A percentile compares a stretch with the other conserved stretches of the same genome.
phyloP scores from a whole-genome alignment of 2,329 filamentous ascomycete species.

The Zymoseptoria ardabiliae region DNA sequence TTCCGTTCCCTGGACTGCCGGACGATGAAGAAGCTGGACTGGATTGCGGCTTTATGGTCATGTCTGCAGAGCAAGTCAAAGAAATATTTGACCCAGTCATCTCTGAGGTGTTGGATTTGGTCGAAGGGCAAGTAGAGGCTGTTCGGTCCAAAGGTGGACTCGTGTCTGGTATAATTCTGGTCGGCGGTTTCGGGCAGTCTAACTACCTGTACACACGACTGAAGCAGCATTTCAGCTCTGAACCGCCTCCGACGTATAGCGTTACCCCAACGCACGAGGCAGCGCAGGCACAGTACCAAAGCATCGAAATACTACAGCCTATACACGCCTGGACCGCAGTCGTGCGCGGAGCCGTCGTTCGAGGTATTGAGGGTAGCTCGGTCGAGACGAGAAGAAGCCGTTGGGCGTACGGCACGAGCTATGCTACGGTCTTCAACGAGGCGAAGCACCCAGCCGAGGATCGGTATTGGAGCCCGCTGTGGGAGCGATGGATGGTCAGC shows the following conservation, averaged over 20 bases:
- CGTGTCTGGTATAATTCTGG: slow-evolving; percentile 63
- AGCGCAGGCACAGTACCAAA: slow-evolving; percentile 37
- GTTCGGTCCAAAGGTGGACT: slow-evolving; percentile 34
- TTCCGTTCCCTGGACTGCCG: slow-evolving; percentile 68
- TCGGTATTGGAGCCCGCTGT: slow-evolving; percentile 70
- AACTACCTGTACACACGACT: slow-evolving; percentile 62
- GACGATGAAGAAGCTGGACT: slow-evolving; percentile 69
- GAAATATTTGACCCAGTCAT: slow-evolving; percentile 61
- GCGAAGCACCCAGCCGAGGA: slow-evolving; percentile 65
- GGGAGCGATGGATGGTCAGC: slow-evolving; percentile 77
- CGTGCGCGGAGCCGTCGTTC: slow-evolving; percentile 66
- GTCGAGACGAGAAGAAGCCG: slow-evolving; percentile 66
- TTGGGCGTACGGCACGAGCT: slow-evolving; percentile 73
- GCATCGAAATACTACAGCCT: slow-evolving; percentile 73
- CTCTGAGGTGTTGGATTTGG: slow-evolving; percentile 51
- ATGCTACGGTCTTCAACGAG: slow-evolving; percentile 69
- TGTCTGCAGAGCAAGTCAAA: slow-evolving; percentile 63
- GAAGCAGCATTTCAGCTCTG: slow-evolving; percentile 56
- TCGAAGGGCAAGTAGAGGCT: slow-evolving; percentile 42
- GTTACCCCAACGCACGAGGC: slow-evolving; percentile 62
- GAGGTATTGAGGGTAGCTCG: slow-evolving; percentile 71
- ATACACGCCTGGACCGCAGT: slow-evolving; percentile 77
- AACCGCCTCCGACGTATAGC: slow-evolving; percentile 53
- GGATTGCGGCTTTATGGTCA: slow-evolving; percentile 68
- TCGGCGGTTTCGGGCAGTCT: slow-evolving; percentile 74